Conservation (phyloP, 148 eudicot genomes). For the Euryodendron excelsum region DNA sequence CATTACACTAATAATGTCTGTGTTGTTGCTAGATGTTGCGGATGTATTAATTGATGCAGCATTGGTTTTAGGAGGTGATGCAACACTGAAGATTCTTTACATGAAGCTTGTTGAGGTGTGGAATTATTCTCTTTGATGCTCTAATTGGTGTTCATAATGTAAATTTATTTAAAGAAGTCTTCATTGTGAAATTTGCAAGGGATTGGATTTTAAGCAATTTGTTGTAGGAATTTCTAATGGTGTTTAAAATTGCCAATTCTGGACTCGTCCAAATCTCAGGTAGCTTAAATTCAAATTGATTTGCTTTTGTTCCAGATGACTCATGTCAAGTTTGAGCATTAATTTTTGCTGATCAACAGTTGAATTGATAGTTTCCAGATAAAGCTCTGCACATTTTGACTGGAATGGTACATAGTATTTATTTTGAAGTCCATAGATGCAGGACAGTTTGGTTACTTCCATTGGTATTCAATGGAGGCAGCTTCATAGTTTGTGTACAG, state of each 20-base stretch:
- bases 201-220: not conserved
- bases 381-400: not conserved
- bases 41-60: conserved; percentile 98
- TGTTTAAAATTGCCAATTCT: not conserved
- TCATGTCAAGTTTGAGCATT: not conserved
- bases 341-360: not conserved
- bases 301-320: not conserved
- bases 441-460: not conserved
- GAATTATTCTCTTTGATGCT: conserved; percentile 16
- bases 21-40: conserved; percentile 75
- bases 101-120: conserved; percentile 88
- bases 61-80: conserved; percentile 87
- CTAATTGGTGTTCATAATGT: not conserved
- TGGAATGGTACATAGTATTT: not conserved
- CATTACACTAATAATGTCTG: conserved; percentile 9
- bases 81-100: conserved; percentile 73
- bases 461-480: not conserved
- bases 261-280: not conserved
- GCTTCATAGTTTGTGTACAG: conserved; percentile 1
- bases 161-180: not conserved
- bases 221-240: not conserved
- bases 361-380: not conserved
- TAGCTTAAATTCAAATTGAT: not conserved
- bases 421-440: not conserved
- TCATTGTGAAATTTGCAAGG: not conserved